A percentile compares a stretch with the other conserved stretches of the same genome.
These are phyloP conservation scores for Trichoderma koningii DNA, from an alignment of 2,329 filamentous ascomycete species.

Conservation along the genomic window DNA sequence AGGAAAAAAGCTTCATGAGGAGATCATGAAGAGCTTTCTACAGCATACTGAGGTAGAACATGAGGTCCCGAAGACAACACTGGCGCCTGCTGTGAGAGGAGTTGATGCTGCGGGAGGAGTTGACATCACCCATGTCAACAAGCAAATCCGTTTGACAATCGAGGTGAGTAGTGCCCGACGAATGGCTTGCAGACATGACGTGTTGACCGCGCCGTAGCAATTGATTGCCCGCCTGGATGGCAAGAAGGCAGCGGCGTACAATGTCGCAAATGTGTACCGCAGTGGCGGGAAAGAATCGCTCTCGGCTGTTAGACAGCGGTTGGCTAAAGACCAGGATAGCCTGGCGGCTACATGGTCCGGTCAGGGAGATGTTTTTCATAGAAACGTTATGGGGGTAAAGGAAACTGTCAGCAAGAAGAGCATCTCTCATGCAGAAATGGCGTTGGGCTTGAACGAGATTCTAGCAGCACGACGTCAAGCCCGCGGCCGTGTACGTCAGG, in stretches of 20 bases:
- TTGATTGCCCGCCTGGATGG: constrained; percentile 33
- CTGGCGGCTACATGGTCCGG: constrained; percentile 30
- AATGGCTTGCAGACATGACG: background rate
- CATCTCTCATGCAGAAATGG: constrained; percentile 15
- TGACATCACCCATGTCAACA: background rate
- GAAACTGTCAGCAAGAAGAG: constrained; percentile 24
- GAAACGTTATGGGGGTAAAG: constrained; percentile 22
- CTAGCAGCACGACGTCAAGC: constrained; percentile 27
- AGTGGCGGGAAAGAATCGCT: constrained; percentile 32
- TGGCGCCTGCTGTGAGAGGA: background rate
- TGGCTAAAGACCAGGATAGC: constrained; percentile 30
- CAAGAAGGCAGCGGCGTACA: constrained; percentile 32
- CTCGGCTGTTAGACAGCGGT: constrained; percentile 32
- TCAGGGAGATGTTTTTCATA: constrained; percentile 31
- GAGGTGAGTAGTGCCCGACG: constrained; percentile 32
- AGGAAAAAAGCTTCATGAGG: background rate
- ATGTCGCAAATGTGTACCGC: constrained; percentile 32
- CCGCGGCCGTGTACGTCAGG: constrained; percentile 31
- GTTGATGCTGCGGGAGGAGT: background rate
- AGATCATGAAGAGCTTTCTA: constrained; percentile 18
- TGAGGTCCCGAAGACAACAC: background rate
- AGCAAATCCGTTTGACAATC: constrained; percentile 27
- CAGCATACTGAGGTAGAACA: background rate
- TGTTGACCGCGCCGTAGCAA: constrained; percentile 28
- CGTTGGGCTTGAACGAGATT: constrained; percentile 28